Evolutionary conservation across 371 early-diverging fungal genomes (phyloP).

Genomic region (Apophysomyces ossiformis): DNA sequence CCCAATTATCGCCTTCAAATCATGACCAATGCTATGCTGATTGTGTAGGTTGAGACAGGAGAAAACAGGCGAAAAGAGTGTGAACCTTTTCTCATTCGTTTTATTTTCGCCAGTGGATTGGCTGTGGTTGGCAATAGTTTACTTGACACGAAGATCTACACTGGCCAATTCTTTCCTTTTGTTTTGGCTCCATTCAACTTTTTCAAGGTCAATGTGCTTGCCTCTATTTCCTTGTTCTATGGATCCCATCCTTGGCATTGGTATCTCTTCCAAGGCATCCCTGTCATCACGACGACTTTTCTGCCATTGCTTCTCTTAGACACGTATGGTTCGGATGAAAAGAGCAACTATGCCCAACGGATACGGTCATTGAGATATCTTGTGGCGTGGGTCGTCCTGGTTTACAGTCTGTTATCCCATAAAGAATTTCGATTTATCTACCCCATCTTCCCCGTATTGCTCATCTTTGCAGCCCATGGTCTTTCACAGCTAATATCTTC

Average conservation of each 20-base stretch:
- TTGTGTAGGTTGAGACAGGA: constrained; percentile 31
- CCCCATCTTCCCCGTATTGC: constrained; percentile 80
- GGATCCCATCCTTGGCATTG: constrained; percentile 91
- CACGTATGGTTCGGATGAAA: constrained; percentile 12
- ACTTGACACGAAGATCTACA: constrained; percentile 62
- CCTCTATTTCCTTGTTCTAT: constrained; percentile 83
- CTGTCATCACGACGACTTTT: constrained; percentile 75
- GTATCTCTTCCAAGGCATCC: constrained; percentile 85
- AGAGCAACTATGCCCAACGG: constrained; percentile 2
- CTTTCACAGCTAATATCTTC: constrained; percentile 27
- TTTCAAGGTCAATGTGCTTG: constrained; percentile 76
- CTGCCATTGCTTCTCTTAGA: constrained; percentile 60
- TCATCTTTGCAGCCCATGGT: constrained; percentile 68
- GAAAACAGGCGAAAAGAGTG: too few species aligned
- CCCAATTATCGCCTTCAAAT: constrained; percentile 20
- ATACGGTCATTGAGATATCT: constrained; percentile 17
- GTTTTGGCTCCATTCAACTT: constrained; percentile 79
- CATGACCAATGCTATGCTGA: constrained; percentile 31
- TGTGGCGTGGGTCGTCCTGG: constrained; percentile 51
- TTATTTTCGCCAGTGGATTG: constrained; percentile 22
- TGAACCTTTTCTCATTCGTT: too few species aligned
- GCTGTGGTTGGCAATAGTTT: constrained; percentile 52
- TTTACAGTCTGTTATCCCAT: constrained; percentile 83
- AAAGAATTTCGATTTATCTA: constrained; percentile 95
- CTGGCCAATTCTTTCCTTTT: constrained; percentile 18